Evolutionary conservation across 768 basidiomycete species (phyloP).

Genomic region (Gloeostereum incarnatum): DNA sequence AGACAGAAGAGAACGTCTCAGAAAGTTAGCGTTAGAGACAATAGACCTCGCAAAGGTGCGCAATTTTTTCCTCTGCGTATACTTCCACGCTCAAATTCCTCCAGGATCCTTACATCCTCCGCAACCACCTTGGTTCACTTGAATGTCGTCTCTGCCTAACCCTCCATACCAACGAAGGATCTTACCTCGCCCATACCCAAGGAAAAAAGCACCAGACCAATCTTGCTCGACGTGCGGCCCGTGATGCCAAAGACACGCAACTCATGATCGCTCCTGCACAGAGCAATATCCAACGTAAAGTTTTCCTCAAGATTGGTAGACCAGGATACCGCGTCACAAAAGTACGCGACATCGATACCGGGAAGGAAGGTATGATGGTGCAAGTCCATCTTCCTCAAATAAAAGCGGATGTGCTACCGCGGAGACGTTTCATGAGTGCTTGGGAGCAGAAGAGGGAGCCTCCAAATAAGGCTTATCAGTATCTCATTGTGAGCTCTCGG

Average conservation of each 20-base stretch:
- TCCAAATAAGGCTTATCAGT: conserved; percentile 95
- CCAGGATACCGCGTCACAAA: conserved; percentile 97
- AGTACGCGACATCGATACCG: conserved; percentile 83
- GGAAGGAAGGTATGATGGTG: conserved; percentile 95
- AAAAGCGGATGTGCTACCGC: conserved; percentile 74
- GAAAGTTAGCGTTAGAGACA: conserved; percentile 94
- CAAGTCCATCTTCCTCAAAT: conserved; percentile 96
- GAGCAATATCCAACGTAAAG: conserved; percentile 77
- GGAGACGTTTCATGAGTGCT: conserved; percentile 91
- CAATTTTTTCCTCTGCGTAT: background rate
- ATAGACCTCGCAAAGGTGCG: conserved; percentile 94
- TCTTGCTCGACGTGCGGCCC: conserved; percentile 92
- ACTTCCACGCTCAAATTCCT: conserved; percentile 6
- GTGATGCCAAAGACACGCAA: conserved; percentile 90
- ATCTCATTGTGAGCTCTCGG: conserved; percentile 81
- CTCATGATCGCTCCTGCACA: conserved; percentile 82
- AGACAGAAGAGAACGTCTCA: conserved; percentile 86
- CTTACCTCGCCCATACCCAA: conserved; percentile 97
- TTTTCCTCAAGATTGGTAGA: conserved; percentile 94
- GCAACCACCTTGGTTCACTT: conserved; percentile 95
- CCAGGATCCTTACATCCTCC: conserved; percentile 95
- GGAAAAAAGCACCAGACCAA: conserved; percentile 99
- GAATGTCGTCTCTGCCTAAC: conserved; percentile 98
- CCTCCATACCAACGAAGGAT: conserved; percentile 98
- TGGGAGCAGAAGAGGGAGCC: conserved; percentile 96